Conservation (phyloP, 371 early-diverging fungal genomes). For the Phascolomyces articulosus region DNA sequence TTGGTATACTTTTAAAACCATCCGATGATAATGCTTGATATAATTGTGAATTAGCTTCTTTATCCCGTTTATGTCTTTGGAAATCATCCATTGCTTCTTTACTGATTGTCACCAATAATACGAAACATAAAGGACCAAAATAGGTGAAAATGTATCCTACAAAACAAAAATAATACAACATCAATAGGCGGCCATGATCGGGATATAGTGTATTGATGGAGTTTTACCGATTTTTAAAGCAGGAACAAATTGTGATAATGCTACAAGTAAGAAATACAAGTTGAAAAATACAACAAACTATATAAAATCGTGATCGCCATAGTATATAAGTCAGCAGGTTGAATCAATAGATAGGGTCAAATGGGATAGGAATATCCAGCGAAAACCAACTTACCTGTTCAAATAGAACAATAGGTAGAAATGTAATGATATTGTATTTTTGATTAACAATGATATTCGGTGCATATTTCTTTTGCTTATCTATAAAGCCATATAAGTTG, state of each 20-base stretch:
- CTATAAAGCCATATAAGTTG: no score
- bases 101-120: slow-evolving; percentile 89
- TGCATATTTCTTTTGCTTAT: slow-evolving; percentile 64
- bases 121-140: slow-evolving; percentile 95
- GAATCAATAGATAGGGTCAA: no score
- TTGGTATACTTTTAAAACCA: slow-evolving; percentile 74
- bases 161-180: not conserved
- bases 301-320: no score
- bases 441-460: slow-evolving; percentile 95
- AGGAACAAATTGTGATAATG: slow-evolving; percentile 93
- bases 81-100: slow-evolving; percentile 98
- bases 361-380: no score
- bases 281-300: slow-evolving; percentile 98
- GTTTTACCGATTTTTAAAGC: slow-evolving; percentile 77
- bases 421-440: slow-evolving; percentile 93
- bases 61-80: slow-evolving; percentile 88
- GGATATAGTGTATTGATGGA: no score
- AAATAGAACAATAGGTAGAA: slow-evolving; percentile 90
- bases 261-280: slow-evolving; percentile 95
- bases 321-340: not conserved
- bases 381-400: slow-evolving; percentile 74
- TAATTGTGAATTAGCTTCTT: slow-evolving; percentile 90
- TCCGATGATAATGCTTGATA: slow-evolving; percentile 65
- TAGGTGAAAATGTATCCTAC: slow-evolving; percentile 93
- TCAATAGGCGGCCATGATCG: not conserved